These are phyloP conservation scores for Lojkania enalia DNA, from an alignment of 2,329 filamentous ascomycete species.

Conservation along the genomic window DNA sequence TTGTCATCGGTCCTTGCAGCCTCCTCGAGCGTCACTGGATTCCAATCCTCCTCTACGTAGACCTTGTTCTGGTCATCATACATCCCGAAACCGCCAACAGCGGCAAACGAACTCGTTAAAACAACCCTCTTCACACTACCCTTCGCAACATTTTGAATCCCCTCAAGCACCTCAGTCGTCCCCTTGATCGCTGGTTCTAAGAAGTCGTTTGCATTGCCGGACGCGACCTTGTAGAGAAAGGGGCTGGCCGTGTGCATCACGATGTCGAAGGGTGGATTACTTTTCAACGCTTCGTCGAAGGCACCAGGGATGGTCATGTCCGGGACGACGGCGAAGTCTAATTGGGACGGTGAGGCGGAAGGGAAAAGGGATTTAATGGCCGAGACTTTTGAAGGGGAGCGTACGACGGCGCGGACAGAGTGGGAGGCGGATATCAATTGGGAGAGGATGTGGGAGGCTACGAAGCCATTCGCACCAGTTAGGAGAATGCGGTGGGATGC, in stretches of 20 bases:
- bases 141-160: conserved; percentile 59
- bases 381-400: conserved; percentile 60
- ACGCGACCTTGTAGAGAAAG: conserved; percentile 70
- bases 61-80: conserved; percentile 48
- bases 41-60: conserved; percentile 57
- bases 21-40: conserved; percentile 54
- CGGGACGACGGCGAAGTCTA: conserved; percentile 68
- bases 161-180: conserved; percentile 62
- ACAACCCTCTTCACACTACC: conserved; percentile 73
- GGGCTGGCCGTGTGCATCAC: conserved; percentile 56
- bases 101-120: conserved; percentile 64
- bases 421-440: conserved; percentile 33
- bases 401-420: conserved; percentile 61
- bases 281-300: conserved; percentile 61
- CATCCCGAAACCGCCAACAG: conserved; percentile 59
- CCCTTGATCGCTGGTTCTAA: conserved; percentile 62
- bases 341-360: conserved; percentile 53
- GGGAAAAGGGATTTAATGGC: conserved; percentile 50
- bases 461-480: conserved; percentile 4
- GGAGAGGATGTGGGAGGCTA: conserved; percentile 5
- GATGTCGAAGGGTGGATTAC: conserved; percentile 64
- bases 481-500: conserved; percentile 3
- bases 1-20: conserved; percentile 40
- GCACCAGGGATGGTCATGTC: conserved; percentile 70
- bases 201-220: conserved; percentile 64